These are phyloP conservation scores for Ministeria vibrans DNA, from an alignment of 78 protist species.

Conservation along the genomic window DNA sequence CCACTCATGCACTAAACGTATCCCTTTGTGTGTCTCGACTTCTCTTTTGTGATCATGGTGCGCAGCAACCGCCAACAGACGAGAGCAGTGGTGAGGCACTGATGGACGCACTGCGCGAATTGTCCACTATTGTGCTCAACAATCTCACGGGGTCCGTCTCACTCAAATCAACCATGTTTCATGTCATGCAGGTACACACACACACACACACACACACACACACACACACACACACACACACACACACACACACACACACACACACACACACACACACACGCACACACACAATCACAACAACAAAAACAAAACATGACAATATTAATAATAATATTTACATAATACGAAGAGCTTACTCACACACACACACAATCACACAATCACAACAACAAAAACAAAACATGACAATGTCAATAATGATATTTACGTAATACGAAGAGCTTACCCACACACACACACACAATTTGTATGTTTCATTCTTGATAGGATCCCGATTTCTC, in stretches of 20 bases:
- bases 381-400: too few species aligned
- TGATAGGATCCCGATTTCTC: too few species aligned
- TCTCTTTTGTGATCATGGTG: not conserved
- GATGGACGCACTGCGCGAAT: not conserved
- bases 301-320: not conserved
- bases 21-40: not conserved
- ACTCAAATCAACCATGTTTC: not conserved
- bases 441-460: not conserved
- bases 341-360: too few species aligned
- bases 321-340: not conserved
- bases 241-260: too few species aligned
- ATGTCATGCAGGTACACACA: not conserved
- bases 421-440: too few species aligned
- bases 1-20: not conserved
- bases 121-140: not conserved
- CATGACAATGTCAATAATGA: not conserved
- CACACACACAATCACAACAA: slow-evolving; percentile 18
- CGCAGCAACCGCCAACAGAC: not conserved
- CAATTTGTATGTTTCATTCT: not conserved
- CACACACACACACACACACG: slow-evolving; percentile 7
- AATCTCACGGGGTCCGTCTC: not conserved
- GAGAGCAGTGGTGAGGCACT: not conserved
- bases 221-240: slow-evolving; percentile 9
- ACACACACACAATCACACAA: slow-evolving; percentile 8
- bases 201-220: not conserved